These are phyloP conservation scores for Cladosporium phlei DNA, from an alignment of 2,329 filamentous ascomycete species.

Conservation along the genomic window DNA sequence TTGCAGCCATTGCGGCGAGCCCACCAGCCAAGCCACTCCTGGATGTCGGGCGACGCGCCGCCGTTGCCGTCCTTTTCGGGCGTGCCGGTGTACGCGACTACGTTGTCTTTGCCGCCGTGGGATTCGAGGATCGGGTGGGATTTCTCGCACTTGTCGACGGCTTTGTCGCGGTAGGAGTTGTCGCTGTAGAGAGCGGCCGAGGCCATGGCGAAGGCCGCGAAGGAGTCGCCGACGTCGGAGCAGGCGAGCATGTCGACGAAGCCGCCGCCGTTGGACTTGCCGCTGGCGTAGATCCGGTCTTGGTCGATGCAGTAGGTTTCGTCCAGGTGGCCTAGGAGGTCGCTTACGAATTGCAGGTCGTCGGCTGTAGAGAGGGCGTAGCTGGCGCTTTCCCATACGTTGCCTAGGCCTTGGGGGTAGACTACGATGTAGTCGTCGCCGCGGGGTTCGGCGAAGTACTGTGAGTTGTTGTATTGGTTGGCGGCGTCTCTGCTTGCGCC, in stretches of 20 bases:
- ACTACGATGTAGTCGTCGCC: slow-evolving; percentile 44
- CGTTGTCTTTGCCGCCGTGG: slow-evolving; percentile 40
- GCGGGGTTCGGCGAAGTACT: slow-evolving; percentile 42
- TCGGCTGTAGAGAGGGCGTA: slow-evolving; percentile 37
- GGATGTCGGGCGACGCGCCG: slow-evolving; percentile 26
- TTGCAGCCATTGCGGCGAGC: slow-evolving; percentile 32
- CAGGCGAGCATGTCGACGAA: slow-evolving; percentile 45
- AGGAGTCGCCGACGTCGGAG: slow-evolving; percentile 35
- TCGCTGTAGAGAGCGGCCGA: slow-evolving; percentile 45
- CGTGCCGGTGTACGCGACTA: slow-evolving; percentile 39
- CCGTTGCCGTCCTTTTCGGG: slow-evolving; percentile 22
- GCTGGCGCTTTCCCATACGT: slow-evolving; percentile 37
- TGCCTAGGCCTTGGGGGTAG: slow-evolving; percentile 41
- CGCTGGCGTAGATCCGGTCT: slow-evolving; percentile 42
- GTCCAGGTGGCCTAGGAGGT: slow-evolving; percentile 39
- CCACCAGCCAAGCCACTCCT: slow-evolving; percentile 37
- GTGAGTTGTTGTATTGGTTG: slow-evolving; percentile 40
- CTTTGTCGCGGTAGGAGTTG: slow-evolving; percentile 14
- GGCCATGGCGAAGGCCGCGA: slow-evolving; percentile 49
- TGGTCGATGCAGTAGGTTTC: slow-evolving; percentile 44
- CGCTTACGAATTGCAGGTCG: slow-evolving; percentile 44
- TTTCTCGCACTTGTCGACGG: slow-evolving; percentile 23
- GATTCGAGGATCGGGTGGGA: slow-evolving; percentile 40
- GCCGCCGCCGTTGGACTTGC: slow-evolving; percentile 54
- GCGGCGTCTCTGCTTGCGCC: slow-evolving; percentile 36